Evolutionary conservation across 225 moss, liverwort and hornwort species (phyloP).

Genomic region (Thuidium tamariscinum): DNA sequence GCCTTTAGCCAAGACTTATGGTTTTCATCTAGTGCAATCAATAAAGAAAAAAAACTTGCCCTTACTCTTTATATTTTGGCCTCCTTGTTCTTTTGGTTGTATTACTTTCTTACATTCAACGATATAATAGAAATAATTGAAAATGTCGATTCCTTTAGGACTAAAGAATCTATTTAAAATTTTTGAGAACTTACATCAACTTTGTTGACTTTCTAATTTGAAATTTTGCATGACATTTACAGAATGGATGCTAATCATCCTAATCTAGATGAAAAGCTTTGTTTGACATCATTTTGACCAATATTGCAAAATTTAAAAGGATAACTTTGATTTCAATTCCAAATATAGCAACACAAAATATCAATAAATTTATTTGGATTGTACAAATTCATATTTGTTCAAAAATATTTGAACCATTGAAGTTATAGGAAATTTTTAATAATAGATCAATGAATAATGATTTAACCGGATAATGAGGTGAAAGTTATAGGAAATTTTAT

Average conservation of each 20-base stretch:
- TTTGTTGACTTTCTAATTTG: neutral
- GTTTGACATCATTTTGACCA: neutral
- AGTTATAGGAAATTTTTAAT: too few species aligned
- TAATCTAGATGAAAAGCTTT: neutral
- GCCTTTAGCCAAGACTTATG: neutral
- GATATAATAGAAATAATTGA: neutral
- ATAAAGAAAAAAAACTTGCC: neutral
- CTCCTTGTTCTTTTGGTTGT: neutral
- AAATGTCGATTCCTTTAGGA: accelerated
- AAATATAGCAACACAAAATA: accelerated
- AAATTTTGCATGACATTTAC: too few species aligned
- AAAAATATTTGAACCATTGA: neutral
- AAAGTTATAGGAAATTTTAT: neutral
- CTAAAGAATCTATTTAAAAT: accelerated
- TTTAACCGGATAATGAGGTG: neutral
- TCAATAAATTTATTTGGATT: neutral
- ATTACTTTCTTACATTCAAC: too few species aligned
- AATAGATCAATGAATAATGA: too few species aligned
- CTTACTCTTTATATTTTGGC: neutral
- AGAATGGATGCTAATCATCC: neutral
- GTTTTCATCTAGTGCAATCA: neutral
- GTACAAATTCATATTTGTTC: accelerated
- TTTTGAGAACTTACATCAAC: accelerated
- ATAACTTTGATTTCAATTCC: neutral
- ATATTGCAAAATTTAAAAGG: neutral